phyloP scores from a whole-genome alignment of 257 asterid genomes.

The Jacaranda copaia region DNA sequence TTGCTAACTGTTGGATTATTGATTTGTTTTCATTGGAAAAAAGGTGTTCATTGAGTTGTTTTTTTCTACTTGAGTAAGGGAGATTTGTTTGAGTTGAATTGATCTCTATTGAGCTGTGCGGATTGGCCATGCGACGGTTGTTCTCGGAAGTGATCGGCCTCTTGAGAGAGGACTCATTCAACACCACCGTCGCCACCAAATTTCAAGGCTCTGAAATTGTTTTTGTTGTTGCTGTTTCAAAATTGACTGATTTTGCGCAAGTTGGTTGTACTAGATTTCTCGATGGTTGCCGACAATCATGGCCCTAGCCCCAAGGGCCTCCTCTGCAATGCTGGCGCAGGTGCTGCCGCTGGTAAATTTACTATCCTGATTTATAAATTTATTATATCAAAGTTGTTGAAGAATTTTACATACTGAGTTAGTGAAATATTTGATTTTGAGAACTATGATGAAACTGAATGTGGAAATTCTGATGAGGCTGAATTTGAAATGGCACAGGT shows the following conservation, averaged over 20 bases:
- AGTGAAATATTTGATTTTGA: neutral
- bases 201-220: conserved; percentile 31
- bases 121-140: conserved; percentile 88
- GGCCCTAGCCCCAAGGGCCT: conserved; percentile 66
- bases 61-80: neutral
- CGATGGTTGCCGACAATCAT: conserved; percentile 66
- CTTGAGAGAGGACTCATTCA: conserved; percentile 63
- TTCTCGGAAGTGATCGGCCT: conserved; percentile 59
- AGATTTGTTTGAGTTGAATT: conserved; percentile 25
- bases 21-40: conserved; percentile 10
- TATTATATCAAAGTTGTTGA: neutral
- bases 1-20: conserved; percentile 11
- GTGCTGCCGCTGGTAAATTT: conserved; percentile 81
- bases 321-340: conserved; percentile 89
- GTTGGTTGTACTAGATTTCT: conserved; percentile 33
- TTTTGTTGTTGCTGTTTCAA: conserved; percentile 6
- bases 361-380: neutral
- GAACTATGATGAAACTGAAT: conserved; percentile 17
- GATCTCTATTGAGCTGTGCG: conserved; percentile 37
- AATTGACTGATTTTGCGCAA: conserved; percentile 9
- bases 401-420: neutral
- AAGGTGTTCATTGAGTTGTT: conserved; percentile 2
- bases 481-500: conserved; percentile 57
- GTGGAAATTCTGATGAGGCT: conserved; percentile 25
- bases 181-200: conserved; percentile 20